Evolutionary conservation across 176 grass and related monocot genomes (phyloP), one percentile per base, ranked within the genome.

Genomic region (Aegilops sharonensis): DNA sequence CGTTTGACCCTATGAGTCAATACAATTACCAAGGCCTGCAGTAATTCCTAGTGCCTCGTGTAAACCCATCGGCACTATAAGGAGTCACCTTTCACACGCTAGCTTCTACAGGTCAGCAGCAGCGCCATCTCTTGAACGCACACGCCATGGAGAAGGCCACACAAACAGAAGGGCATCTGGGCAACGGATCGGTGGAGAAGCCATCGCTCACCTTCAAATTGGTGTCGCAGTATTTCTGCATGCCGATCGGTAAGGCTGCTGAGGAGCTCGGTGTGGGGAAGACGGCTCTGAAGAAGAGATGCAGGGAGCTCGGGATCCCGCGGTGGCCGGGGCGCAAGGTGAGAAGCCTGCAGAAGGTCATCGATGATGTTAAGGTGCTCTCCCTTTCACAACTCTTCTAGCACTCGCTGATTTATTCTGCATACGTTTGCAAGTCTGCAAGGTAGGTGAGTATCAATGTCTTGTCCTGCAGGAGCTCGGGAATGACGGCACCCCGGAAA

Each of bases 221-320:
- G 56, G 77, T 85, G 14, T 85, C 69, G 27, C 69, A 13, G 5
- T 81, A 57, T n/a, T 85, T 89, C 59, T 39, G 73, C 40, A 89
- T 89, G 87, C 87, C 68, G 21, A 80, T 89, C 35, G 47, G 34
- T 4, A 23, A 81, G 30, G 87, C 87, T 3, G 77, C 82, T 0
- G 10, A 5, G 82, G 66, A 74, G 39, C 77, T 89, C 29, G 60
- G 68, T 32, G 31, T 81, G 0, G 82, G 87, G 6, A 21, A 47
- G 8, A 89, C 82, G 9, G 1, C 60, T 29, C 56, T 85, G 14
- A 89, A 81, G 82, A 89, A 85, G 59, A 78, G 77, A 40, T 89
- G 87, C 77, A 72, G 87, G 29, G 87, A 80, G 82, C 63, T 89
- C 4, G 31, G 65, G 3, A 35, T 68, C 65, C 30, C 0, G 8